A percentile compares a stretch with the other conserved stretches of the same genome.
Evolutionary conservation across 768 basidiomycete genomes (phyloP).

Genomic region (Tephrocybe sp.): DNA sequence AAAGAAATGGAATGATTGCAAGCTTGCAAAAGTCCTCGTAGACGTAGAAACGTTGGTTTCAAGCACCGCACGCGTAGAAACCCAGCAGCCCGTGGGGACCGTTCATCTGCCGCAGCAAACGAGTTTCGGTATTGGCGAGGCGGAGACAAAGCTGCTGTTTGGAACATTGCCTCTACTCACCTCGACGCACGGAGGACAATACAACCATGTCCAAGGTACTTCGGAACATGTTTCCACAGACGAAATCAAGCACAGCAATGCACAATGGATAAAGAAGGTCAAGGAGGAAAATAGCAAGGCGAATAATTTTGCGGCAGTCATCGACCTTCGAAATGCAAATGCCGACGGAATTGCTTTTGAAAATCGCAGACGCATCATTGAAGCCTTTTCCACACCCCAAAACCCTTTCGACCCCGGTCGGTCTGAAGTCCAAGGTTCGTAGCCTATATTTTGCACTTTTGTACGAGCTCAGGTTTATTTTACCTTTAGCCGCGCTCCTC

Average conservation of each 20-base stretch:
- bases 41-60: conserved; percentile 45
- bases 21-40: conserved; percentile 64
- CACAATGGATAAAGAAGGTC: conserved; percentile 18
- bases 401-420: conserved; percentile 76
- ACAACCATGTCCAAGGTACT: background rate
- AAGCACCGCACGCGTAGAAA: conserved; percentile 16
- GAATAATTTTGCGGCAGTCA: conserved; percentile 58
- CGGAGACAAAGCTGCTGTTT: conserved; percentile 64
- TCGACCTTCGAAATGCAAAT: conserved; percentile 87
- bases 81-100: conserved; percentile 30
- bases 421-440: conserved; percentile 84
- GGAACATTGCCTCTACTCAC: conserved; percentile 59
- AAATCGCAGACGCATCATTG: conserved; percentile 77
- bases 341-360: conserved; percentile 84
- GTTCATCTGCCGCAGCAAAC: conserved; percentile 50
- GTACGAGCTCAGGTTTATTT: background rate
- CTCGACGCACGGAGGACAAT: conserved; percentile 25
- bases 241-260: background rate
- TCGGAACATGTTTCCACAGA: background rate
- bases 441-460: background rate
- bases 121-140: conserved; percentile 64
- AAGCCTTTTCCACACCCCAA: conserved; percentile 69
- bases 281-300: conserved; percentile 43
- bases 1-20: conserved; percentile 62
- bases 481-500: conserved; percentile 68